Percentiles rank a stretch among this genome's conserved stretches.
Evolutionary conservation across 768 basidiomycete genomes (phyloP).

Genomic region (Lactarius akahatsu): DNA sequence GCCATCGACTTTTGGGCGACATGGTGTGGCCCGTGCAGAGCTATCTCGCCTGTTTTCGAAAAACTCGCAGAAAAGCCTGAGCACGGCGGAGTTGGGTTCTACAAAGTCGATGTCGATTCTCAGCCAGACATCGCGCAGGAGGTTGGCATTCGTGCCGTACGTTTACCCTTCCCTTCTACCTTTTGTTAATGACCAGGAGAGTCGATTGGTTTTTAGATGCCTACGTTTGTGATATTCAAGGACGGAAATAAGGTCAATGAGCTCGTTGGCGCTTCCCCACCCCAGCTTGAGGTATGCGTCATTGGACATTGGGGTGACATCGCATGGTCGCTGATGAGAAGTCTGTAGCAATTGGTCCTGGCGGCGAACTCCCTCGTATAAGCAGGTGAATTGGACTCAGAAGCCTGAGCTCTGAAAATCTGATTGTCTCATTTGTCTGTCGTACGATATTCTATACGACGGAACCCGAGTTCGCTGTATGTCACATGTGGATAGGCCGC

Average conservation of each 20-base stretch:
- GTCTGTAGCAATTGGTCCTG: neutral
- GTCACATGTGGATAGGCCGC: neutral
- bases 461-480: neutral
- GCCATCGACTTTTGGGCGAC: conserved; percentile 76
- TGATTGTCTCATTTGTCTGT: neutral
- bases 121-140: conserved; percentile 53
- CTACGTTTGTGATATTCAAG: conserved; percentile 44
- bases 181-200: neutral
- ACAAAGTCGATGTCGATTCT: conserved; percentile 73
- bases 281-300: conserved; percentile 40
- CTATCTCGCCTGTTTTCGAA: conserved; percentile 67
- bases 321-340: neutral
- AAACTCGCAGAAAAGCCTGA: conserved; percentile 41
- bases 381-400: neutral
- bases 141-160: conserved; percentile 60
- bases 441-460: neutral
- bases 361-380: neutral
- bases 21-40: conserved; percentile 72
- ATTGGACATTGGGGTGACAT: neutral
- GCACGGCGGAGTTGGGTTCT: conserved; percentile 49
- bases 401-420: neutral
- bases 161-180: conserved; percentile 31
- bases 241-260: conserved; percentile 38
- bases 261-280: conserved; percentile 51
- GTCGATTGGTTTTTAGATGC: conserved; percentile 38